Evolutionary conservation across 1,284 basidiomycete species (phyloP).

Genomic region (Tilletia horrida): DNA sequence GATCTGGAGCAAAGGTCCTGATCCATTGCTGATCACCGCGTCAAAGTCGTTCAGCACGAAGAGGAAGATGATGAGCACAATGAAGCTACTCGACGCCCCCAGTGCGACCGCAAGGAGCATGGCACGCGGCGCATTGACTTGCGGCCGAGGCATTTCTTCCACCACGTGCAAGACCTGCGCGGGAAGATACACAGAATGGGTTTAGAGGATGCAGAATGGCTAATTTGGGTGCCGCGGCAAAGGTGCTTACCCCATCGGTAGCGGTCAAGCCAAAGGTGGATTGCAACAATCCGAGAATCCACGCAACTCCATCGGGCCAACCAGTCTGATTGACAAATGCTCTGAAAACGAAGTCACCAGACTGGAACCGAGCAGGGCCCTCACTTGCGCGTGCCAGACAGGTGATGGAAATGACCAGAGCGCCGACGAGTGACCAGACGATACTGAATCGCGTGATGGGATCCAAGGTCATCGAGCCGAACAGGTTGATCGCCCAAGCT

Average conservation of each 20-base stretch:
- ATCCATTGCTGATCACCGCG: slow-evolving; percentile 61
- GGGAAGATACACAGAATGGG: too few species aligned
- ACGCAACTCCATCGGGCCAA: slow-evolving; percentile 58
- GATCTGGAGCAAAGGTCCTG: slow-evolving; percentile 66
- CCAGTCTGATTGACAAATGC: slow-evolving; percentile 57
- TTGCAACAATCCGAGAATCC: slow-evolving; percentile 58
- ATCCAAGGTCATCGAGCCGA: slow-evolving; percentile 37
- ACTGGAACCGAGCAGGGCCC: slow-evolving; percentile 52
- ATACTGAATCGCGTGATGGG: slow-evolving; percentile 28
- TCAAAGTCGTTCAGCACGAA: slow-evolving; percentile 66
- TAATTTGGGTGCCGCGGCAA: too few species aligned
- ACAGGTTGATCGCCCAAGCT: slow-evolving; percentile 43
- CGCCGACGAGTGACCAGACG: slow-evolving; percentile 55
- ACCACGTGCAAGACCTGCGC: slow-evolving; percentile 56
- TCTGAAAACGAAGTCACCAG: slow-evolving; percentile 57
- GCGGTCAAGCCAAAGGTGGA: slow-evolving; percentile 56
- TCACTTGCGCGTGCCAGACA: slow-evolving; percentile 50
- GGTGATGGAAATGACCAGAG: slow-evolving; percentile 56
- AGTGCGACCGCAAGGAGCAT: slow-evolving; percentile 67
- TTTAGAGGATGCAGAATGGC: too few species aligned
- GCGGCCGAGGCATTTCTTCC: slow-evolving; percentile 66
- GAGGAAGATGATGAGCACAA: slow-evolving; percentile 68
- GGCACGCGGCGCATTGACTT: slow-evolving; percentile 63
- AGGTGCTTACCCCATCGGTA: slow-evolving; percentile 12
- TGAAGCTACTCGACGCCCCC: slow-evolving; percentile 62